phyloP scores from a whole-genome alignment of 495 filamentous ascomycete species.

The Penicillium atrosanguineum region DNA sequence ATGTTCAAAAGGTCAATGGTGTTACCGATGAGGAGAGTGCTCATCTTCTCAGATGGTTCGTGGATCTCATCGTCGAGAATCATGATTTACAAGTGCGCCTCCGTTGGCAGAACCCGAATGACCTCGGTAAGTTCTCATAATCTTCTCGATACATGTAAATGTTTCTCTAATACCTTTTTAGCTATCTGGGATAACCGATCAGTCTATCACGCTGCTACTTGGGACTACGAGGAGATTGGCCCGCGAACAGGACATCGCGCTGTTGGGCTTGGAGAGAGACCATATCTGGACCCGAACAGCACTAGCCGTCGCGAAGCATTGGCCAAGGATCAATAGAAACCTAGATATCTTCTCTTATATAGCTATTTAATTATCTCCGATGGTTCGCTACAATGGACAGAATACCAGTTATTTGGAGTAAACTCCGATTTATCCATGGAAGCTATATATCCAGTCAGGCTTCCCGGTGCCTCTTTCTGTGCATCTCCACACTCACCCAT shows the following conservation, averaged over 20 bases:
- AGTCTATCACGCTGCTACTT: conserved; percentile 68
- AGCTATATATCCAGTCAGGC: no score
- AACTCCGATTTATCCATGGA: no score
- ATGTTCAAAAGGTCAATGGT: conserved; percentile 62
- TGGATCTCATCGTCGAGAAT: conserved; percentile 65
- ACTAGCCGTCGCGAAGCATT: conserved; percentile 47
- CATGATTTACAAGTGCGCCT: conserved; percentile 77
- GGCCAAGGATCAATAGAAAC: conserved; percentile 1
- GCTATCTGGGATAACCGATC: conserved; percentile 82
- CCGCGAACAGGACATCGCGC: conserved; percentile 57
- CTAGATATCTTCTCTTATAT: no score
- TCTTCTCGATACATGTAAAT: no score
- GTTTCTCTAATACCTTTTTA: neutral
- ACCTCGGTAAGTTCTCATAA: conserved; percentile 40
- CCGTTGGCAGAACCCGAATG: conserved; percentile 59
- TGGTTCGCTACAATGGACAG: no score
- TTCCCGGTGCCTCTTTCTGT: no score
- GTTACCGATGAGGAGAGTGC: conserved; percentile 63
- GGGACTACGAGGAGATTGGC: conserved; percentile 62
- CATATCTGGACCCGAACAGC: conserved; percentile 58
- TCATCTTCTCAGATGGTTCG: conserved; percentile 62
- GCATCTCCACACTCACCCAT: no score
- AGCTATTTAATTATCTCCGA: no score
- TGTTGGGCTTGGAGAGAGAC: conserved; percentile 66
- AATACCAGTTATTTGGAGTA: no score